Percentiles rank a stretch among this genome's conserved stretches.
phyloP scores from a whole-genome alignment of 129 eudicot genomes.

The Tanacetum coccineum region DNA sequence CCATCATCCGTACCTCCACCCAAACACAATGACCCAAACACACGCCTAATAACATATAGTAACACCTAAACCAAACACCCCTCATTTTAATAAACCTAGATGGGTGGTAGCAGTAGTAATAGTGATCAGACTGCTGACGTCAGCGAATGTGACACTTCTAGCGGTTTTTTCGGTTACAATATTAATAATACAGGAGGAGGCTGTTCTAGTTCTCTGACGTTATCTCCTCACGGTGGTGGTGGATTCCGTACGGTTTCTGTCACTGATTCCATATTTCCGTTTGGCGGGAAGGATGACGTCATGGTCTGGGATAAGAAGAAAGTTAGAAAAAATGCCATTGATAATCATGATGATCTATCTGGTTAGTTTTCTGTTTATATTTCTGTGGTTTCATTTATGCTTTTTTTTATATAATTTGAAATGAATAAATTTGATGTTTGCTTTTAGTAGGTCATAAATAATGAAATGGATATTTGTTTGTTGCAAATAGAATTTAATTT shows the following conservation, averaged over 20 bases:
- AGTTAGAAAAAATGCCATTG: constrained; percentile 18
- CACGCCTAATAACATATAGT: too few relatives aligned
- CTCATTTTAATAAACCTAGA: too few relatives aligned
- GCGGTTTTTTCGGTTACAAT: constrained; percentile 35
- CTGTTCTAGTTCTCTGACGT: constrained; percentile 50
- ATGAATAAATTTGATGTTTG: too few relatives aligned
- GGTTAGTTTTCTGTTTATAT: too few relatives aligned
- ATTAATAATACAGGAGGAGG: constrained; percentile 43
- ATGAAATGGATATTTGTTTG: too few relatives aligned
- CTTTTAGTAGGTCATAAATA: too few relatives aligned
- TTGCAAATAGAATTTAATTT: too few relatives aligned
- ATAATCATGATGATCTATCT: constrained; percentile 37
- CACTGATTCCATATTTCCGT: constrained; percentile 31
- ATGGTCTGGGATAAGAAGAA: constrained; percentile 50
- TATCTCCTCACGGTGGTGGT: constrained; percentile 45
- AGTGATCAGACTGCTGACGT: constrained; percentile 83
- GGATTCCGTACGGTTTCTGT: constrained; percentile 25
- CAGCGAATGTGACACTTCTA: constrained; percentile 75
- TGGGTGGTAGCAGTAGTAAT: constrained; percentile 23
- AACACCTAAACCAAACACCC: too few relatives aligned
- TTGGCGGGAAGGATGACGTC: constrained; percentile 63
- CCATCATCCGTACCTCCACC: too few relatives aligned
- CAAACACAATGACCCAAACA: too few relatives aligned
- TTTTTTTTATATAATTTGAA: too few relatives aligned
- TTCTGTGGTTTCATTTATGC: too few relatives aligned